A percentile compares a stretch with the other conserved stretches of the same genome.
Evolutionary conservation across 306 rosid species (phyloP).

Genomic region (Crotalaria pallida): DNA sequence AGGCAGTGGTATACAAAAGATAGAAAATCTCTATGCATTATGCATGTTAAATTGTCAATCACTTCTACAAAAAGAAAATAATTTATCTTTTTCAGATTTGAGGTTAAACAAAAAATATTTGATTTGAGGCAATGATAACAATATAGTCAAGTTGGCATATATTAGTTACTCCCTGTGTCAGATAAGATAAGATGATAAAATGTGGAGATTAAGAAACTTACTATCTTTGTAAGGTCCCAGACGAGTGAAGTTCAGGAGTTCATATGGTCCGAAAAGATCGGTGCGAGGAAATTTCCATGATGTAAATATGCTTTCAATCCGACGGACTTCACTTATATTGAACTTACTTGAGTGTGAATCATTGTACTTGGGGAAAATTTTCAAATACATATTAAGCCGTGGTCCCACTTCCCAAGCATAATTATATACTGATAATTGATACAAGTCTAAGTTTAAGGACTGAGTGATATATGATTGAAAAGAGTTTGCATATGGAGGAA

Average conservation of each 20-base stretch:
- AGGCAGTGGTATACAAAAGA: background rate
- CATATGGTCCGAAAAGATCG: conserved; percentile 83
- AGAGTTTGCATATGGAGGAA: conserved; percentile 37
- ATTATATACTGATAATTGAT: conserved; percentile 54
- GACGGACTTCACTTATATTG: conserved; percentile 48
- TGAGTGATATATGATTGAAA: conserved; percentile 43
- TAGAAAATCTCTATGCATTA: background rate
- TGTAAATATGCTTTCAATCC: conserved; percentile 26
- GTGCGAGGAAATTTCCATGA: conserved; percentile 50
- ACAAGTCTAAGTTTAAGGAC: conserved; percentile 35
- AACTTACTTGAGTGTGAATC: conserved; percentile 25
- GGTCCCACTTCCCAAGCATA: conserved; percentile 68
- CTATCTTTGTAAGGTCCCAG: conserved; percentile 46
- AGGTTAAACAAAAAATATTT: background rate
- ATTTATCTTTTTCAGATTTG: background rate
- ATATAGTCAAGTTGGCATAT: background rate
- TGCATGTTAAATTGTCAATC: conserved; percentile 8
- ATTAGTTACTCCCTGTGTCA: background rate
- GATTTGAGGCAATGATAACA: background rate
- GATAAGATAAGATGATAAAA: conserved; percentile 10
- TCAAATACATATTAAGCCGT: conserved; percentile 70
- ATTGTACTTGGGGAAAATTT: conserved; percentile 54
- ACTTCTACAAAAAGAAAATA: conserved; percentile 8
- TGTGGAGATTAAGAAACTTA: conserved; percentile 45
- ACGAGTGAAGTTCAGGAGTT: conserved; percentile 66